Conservation (phyloP, 208 protist genomes). For the Crithidia sp. region DNA sequence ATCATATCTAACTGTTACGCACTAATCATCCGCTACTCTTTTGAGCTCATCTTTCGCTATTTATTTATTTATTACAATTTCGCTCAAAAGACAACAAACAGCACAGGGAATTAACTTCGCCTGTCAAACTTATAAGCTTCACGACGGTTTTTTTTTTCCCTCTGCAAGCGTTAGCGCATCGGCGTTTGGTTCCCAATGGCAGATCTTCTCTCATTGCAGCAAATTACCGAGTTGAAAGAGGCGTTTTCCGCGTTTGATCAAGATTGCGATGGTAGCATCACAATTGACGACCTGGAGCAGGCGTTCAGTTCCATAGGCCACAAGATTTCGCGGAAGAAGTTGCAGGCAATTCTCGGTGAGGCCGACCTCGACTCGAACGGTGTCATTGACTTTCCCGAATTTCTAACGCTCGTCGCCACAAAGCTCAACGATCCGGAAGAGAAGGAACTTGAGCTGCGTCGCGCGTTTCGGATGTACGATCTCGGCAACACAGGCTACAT, state of each 20-base stretch:
- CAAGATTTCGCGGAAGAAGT: constrained; percentile 92
- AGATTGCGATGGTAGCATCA: constrained; percentile 98
- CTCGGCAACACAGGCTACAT: constrained; percentile 95
- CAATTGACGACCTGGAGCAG: constrained; percentile 98
- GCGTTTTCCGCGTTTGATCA: constrained; percentile 99
- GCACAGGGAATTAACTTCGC: too few species aligned
- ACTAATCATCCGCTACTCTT: too few species aligned
- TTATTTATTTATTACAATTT: too few species aligned
- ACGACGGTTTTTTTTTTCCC: constrained; percentile 3
- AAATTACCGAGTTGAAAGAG: constrained; percentile 99
- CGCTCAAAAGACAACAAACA: too few species aligned
- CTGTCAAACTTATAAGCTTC: neutral
- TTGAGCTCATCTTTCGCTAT: too few species aligned
- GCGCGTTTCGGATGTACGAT: constrained; percentile 96
- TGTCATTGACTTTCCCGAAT: constrained; percentile 98
- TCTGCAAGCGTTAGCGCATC: neutral
- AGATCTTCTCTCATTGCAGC: constrained; percentile 96
- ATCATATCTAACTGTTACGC: too few species aligned
- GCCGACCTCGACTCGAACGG: constrained; percentile 98
- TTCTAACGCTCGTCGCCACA: constrained; percentile 89
- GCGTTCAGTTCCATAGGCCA: constrained; percentile 99
- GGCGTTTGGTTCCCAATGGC: constrained; percentile 54
- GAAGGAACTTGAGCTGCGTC: constrained; percentile 91
- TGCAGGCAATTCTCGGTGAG: constrained; percentile 96
- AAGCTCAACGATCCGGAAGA: constrained; percentile 91